A percentile compares a stretch with the other conserved stretches of the same genome.
These are phyloP conservation scores for Wickerhamomyces chambardii DNA, from an alignment of 805 yeast genomes.

Conservation along the genomic window DNA sequence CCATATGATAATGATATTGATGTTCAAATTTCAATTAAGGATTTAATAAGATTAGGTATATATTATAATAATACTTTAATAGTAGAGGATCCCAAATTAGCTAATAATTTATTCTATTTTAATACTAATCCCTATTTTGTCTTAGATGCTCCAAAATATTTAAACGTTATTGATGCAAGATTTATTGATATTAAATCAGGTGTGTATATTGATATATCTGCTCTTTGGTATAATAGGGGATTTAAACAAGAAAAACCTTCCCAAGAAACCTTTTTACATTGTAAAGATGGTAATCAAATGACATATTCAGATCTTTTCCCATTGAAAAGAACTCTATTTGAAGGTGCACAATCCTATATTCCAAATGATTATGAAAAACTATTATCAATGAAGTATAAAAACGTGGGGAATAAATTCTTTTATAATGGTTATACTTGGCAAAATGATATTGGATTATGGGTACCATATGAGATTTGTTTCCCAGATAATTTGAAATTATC, in stretches of 20 bases:
- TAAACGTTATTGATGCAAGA: conserved; percentile 23
- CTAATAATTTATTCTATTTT: conserved; percentile 27
- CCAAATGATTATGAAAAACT: conserved; percentile 16
- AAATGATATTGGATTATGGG: conserved; percentile 35
- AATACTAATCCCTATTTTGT: conserved; percentile 35
- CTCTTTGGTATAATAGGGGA: conserved; percentile 13
- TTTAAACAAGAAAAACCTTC: no score
- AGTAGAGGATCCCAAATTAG: conserved; percentile 27
- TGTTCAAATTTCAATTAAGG: conserved; percentile 41
- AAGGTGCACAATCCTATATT: conserved; percentile 37
- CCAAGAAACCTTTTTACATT: no score
- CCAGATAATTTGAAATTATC: no score
- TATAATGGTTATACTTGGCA: conserved; percentile 25
- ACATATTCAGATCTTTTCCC: conserved; percentile 29
- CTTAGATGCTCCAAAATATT: conserved; percentile 33
- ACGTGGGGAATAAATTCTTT: no score
- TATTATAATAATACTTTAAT: conserved; percentile 32
- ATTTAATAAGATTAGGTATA: conserved; percentile 33
- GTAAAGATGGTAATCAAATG: conserved; percentile 20
- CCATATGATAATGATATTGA: conserved; percentile 54
- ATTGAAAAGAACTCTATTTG: conserved; percentile 30
- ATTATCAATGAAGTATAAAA: no score
- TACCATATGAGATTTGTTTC: conserved; percentile 32
- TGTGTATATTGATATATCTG: conserved; percentile 39
- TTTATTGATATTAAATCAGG: conserved; percentile 40